These are phyloP conservation scores for Neostapfia colusana DNA, from an alignment of 176 grass and related monocot species.

Conservation along the genomic window DNA sequence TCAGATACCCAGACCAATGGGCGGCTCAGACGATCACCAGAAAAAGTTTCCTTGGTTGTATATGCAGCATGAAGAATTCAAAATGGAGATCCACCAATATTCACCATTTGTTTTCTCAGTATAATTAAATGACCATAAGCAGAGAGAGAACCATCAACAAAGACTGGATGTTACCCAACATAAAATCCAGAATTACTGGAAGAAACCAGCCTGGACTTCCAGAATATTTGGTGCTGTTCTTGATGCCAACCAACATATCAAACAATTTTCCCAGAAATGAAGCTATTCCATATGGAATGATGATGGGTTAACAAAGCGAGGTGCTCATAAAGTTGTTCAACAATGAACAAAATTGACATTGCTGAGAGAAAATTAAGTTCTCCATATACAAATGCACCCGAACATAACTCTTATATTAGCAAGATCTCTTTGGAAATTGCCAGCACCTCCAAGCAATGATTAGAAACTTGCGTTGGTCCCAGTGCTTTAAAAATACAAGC, in stretches of 20 bases:
- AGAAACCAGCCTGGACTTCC: not conserved
- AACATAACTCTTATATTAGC: constrained; percentile 18
- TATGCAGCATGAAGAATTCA: too few species aligned
- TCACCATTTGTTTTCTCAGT: not conserved
- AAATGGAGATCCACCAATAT: not conserved
- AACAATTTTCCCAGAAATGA: not conserved
- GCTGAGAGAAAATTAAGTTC: constrained; percentile 1
- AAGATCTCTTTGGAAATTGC: constrained; percentile 34
- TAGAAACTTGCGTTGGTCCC: constrained; percentile 36
- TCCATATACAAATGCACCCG: constrained; percentile 18
- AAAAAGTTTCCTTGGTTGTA: too few species aligned
- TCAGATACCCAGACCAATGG: too few species aligned
- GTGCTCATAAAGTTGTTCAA: not conserved
- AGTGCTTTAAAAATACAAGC: constrained; percentile 44
- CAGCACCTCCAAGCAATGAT: constrained; percentile 38
- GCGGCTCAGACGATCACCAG: too few species aligned
- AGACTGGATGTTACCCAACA: not conserved
- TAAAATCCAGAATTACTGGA: not conserved
- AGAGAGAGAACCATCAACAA: not conserved
- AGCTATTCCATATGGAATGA: not conserved
- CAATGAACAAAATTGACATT: not conserved
- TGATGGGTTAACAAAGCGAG: not conserved
- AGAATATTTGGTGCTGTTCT: not conserved
- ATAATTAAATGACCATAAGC: not conserved
- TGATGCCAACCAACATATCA: not conserved